phyloP scores from a whole-genome alignment of 2,329 filamentous ascomycete genomes.

The Phoma sp. region DNA sequence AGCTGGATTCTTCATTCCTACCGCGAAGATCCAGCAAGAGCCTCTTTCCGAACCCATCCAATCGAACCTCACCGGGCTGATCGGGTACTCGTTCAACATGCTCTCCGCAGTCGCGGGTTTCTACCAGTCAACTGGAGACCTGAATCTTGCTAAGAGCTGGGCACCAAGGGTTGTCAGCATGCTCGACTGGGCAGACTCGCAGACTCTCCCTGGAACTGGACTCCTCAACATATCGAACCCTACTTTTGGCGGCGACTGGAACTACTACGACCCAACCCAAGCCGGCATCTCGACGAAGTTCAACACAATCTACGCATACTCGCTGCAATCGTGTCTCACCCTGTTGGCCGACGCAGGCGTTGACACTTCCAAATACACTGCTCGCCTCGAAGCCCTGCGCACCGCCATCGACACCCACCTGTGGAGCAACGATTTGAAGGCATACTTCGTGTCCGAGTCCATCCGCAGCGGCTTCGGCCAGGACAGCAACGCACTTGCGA shows the following conservation, averaged over 20 bases:
- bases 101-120: constrained; percentile 38
- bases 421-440: constrained; percentile 31
- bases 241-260: constrained; percentile 46
- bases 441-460: constrained; percentile 33
- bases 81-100: constrained; percentile 46
- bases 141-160: constrained; percentile 36
- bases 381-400: constrained; percentile 33
- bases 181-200: constrained; percentile 48
- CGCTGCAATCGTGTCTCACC: constrained; percentile 35
- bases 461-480: constrained; percentile 32
- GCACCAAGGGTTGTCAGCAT: constrained; percentile 35
- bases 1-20: constrained; percentile 44
- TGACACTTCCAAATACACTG: constrained; percentile 25
- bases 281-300: constrained; percentile 42
- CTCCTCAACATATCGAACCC: constrained; percentile 36
- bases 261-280: constrained; percentile 46
- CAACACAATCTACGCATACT: constrained; percentile 44
- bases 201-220: constrained; percentile 24
- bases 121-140: constrained; percentile 41
- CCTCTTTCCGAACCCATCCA: constrained; percentile 23
- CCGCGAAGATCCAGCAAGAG: constrained; percentile 43
- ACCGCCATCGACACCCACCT: constrained; percentile 26
- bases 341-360: constrained; percentile 31
- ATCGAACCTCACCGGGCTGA: constrained; percentile 41
- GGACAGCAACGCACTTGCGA: constrained; percentile 44